Conservation (phyloP, 176 grass and related monocot genomes). For the Musa beccarii region DNA sequence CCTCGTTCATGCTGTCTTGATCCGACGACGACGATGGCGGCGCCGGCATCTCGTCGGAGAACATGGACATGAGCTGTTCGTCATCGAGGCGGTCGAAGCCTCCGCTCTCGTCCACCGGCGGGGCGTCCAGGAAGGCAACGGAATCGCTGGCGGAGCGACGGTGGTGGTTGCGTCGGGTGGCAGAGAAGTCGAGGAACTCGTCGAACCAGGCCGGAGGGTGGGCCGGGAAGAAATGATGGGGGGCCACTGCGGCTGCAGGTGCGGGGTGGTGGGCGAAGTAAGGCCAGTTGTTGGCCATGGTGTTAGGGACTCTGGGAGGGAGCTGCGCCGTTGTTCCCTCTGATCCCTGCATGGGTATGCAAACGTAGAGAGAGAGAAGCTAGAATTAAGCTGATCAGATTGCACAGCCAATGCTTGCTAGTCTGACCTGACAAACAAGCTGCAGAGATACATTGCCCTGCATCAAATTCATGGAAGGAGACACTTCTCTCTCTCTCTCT, state of each 20-base stretch:
- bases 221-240: slow-evolving; percentile 12
- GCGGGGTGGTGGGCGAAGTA: background rate
- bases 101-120: slow-evolving; percentile 26
- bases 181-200: slow-evolving; percentile 74
- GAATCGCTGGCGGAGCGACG: slow-evolving; percentile 81
- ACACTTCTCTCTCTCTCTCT: background rate
- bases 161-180: slow-evolving; percentile 47
- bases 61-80: slow-evolving; percentile 98
- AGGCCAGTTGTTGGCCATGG: slow-evolving; percentile 8
- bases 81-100: slow-evolving; percentile 92
- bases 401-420: background rate
- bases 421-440: slow-evolving; percentile 3
- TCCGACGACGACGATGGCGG: slow-evolving; percentile 26
- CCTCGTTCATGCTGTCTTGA: slow-evolving; percentile 17
- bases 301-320: slow-evolving; percentile 59
- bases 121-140: slow-evolving; percentile 70
- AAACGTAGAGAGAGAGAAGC: background rate
- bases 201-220: slow-evolving; percentile 31
- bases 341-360: background rate
- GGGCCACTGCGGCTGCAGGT: background rate
- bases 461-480: background rate
- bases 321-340: slow-evolving; percentile 44
- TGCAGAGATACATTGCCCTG: background rate
- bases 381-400: background rate
- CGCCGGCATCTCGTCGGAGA: slow-evolving; percentile 59